These are phyloP conservation scores for Polygonum maritimum DNA, from an alignment of 148 eudicot species.

Conservation along the genomic window DNA sequence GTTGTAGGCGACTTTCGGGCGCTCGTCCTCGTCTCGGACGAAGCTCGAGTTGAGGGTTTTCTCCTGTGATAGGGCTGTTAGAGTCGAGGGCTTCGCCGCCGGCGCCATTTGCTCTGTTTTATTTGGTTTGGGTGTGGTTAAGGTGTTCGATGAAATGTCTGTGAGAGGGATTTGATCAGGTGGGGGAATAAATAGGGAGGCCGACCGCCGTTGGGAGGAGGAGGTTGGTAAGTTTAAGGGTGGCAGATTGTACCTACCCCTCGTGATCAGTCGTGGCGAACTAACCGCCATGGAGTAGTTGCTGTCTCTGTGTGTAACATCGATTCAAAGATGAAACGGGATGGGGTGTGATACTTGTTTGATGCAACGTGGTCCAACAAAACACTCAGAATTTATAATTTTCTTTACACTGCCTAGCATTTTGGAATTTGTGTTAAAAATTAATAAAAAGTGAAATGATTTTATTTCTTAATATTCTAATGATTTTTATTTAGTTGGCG, in stretches of 20 bases:
- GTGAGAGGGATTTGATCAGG: background rate
- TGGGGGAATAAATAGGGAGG: background rate
- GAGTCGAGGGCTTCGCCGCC: constrained; percentile 28
- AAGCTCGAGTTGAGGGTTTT: constrained; percentile 39
- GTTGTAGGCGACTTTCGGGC: constrained; percentile 82
- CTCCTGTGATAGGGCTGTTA: constrained; percentile 37
- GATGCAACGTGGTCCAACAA: background rate
- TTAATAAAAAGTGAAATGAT: no score
- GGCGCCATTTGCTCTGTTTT: constrained; percentile 27
- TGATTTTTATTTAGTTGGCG: no score
- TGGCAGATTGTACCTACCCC: constrained; percentile 4
- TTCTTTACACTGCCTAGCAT: no score
- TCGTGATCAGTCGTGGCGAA: background rate
- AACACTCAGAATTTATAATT: background rate
- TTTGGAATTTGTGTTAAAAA: no score
- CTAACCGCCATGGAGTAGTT: background rate
- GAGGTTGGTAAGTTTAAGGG: background rate
- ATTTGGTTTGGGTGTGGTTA: background rate
- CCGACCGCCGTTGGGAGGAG: background rate
- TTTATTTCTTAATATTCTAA: no score
- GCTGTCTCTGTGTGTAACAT: background rate
- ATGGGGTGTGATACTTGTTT: background rate
- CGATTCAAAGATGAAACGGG: background rate
- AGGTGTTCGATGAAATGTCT: background rate
- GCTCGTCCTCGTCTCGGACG: constrained; percentile 83